Evolutionary conservation across 2,329 filamentous ascomycete species (phyloP).

Genomic region (Hypomyces rosellus): DNA sequence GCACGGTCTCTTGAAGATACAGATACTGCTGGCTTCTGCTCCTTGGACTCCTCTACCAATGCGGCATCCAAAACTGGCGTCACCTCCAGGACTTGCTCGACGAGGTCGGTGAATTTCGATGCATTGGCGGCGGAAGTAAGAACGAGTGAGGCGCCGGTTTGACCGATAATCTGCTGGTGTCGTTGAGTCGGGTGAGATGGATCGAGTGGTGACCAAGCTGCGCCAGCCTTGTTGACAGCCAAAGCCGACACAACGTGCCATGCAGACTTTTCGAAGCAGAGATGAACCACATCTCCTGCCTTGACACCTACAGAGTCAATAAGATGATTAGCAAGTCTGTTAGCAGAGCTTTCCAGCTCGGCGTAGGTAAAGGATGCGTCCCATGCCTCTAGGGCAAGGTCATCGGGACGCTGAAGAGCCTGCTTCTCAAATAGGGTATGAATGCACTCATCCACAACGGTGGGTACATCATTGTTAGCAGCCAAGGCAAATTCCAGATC

Average conservation of each 20-base stretch:
- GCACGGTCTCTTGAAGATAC: not conserved
- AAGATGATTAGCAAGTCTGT: conserved; percentile 2
- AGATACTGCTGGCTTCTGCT: not conserved
- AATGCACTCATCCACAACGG: conserved; percentile 1
- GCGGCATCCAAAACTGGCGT: not conserved
- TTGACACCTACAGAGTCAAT: not conserved
- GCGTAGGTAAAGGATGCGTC: conserved; percentile 2
- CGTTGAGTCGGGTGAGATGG: conserved; percentile 2
- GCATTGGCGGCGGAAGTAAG: not conserved
- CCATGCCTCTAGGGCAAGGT: conserved; percentile 2
- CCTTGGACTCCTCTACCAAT: too few relatives aligned
- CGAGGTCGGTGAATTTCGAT: conserved; percentile 3
- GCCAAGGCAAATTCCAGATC: conserved; percentile 1
- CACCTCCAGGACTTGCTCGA: not conserved
- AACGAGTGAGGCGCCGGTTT: too few relatives aligned
- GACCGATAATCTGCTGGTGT: conserved; percentile 6
- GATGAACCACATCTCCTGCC: not conserved
- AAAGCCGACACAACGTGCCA: conserved; percentile 4
- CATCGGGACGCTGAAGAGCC: not conserved
- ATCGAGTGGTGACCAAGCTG: conserved; percentile 6
- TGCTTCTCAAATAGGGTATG: conserved; percentile 1
- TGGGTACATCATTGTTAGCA: not conserved
- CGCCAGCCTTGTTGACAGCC: conserved; percentile 8
- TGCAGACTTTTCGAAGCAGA: conserved; percentile 8
- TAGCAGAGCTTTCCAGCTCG: not conserved